phyloP scores from a whole-genome alignment of 768 basidiomycete species.

The Exsudoporus frostii region DNA sequence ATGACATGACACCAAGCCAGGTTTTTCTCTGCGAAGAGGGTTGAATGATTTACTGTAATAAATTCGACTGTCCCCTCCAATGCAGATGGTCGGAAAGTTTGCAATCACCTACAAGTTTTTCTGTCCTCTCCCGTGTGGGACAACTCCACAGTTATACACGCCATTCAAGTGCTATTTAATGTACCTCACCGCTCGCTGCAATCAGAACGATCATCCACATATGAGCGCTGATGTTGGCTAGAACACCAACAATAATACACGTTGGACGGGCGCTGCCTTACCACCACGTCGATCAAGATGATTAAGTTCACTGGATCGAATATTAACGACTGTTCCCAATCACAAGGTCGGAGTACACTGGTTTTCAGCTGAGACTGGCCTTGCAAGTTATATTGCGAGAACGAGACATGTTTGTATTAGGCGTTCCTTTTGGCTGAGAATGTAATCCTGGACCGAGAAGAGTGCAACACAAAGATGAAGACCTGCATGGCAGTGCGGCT shows the following conservation, averaged over 20 bases:
- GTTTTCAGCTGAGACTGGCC: background rate
- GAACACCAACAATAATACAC: background rate
- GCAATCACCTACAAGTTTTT: background rate
- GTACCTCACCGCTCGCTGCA: background rate
- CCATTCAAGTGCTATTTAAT: slow-evolving; percentile 3
- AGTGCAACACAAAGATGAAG: background rate
- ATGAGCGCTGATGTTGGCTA: background rate
- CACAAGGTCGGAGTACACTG: background rate
- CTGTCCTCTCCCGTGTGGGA: background rate
- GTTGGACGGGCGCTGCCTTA: background rate
- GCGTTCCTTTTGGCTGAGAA: background rate
- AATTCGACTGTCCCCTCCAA: slow-evolving; percentile 3
- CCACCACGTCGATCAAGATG: background rate
- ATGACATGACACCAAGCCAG: background rate
- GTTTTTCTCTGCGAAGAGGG: slow-evolving; percentile 6
- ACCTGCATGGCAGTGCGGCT: background rate
- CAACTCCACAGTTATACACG: background rate
- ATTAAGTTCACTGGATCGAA: background rate
- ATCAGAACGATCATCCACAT: background rate
- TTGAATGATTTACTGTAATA: slow-evolving; percentile 13
- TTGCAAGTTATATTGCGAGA: background rate
- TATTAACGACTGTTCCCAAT: background rate
- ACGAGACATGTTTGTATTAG: background rate
- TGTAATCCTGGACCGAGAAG: background rate
- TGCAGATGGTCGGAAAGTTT: background rate